Evolutionary conservation across 2,329 filamentous ascomycete species (phyloP).

Genomic region (Daldinia sp.): DNA sequence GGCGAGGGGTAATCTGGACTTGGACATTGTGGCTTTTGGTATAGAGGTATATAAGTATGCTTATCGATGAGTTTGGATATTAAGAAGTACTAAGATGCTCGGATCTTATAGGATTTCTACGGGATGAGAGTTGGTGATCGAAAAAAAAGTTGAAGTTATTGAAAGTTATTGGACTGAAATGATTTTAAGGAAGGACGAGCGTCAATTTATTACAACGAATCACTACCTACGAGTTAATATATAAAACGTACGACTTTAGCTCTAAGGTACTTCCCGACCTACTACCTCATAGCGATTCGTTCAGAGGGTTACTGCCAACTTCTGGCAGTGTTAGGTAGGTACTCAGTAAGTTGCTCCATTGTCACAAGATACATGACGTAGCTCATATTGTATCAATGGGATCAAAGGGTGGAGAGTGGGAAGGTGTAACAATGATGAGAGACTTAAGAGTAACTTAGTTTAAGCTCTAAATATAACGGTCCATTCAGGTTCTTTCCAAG

Average conservation of each 20-base stretch:
- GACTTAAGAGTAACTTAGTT: slow-evolving; percentile 29
- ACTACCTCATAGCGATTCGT: slow-evolving; percentile 29
- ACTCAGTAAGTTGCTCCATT: slow-evolving; percentile 24
- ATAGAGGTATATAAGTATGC: neutral
- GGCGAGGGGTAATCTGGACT: slow-evolving; percentile 54
- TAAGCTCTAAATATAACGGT: neutral
- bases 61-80: slow-evolving; percentile 13
- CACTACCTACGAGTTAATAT: slow-evolving; percentile 4
- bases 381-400: slow-evolving; percentile 36
- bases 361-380: slow-evolving; percentile 50
- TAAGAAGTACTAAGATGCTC: slow-evolving; percentile 1
- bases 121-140: neutral
- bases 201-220: slow-evolving; percentile 32
- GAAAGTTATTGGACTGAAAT: slow-evolving; percentile 31
- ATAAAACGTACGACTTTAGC: slow-evolving; percentile 34
- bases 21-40: slow-evolving; percentile 35
- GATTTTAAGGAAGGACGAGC: slow-evolving; percentile 8
- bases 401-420: slow-evolving; percentile 39
- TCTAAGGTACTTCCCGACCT: slow-evolving; percentile 24
- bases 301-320: slow-evolving; percentile 23
- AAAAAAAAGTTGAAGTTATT: slow-evolving; percentile 18
- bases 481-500: slow-evolving; percentile 20
- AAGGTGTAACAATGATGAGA: slow-evolving; percentile 22
- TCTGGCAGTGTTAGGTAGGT: neutral
- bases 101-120: slow-evolving; percentile 4